A percentile compares a stretch with the other conserved stretches of the same genome.
phyloP scores from a whole-genome alignment of 1,284 basidiomycete genomes.

The Peniophora sp. region DNA sequence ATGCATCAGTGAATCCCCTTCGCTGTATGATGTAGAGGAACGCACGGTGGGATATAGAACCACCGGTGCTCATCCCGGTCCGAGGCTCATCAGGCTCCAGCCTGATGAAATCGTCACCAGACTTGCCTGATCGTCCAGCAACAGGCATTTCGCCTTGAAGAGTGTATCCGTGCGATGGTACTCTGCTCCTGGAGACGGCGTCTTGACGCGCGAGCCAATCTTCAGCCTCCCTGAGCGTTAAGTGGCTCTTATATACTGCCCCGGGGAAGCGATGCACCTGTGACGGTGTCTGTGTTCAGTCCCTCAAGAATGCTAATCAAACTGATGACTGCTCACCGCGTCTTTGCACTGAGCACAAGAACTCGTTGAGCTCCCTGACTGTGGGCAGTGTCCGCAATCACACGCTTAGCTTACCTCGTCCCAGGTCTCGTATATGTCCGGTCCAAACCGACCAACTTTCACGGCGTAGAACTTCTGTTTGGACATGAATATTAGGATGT shows the following conservation, averaged over 20 bases:
- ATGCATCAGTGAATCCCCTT: neutral
- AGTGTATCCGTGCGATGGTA: neutral
- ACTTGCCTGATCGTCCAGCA: neutral
- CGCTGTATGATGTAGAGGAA: neutral
- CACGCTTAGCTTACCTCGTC: slow-evolving; percentile 35
- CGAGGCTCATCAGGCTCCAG: neutral
- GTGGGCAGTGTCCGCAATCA: neutral
- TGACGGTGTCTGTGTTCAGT: neutral
- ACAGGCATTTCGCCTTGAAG: neutral
- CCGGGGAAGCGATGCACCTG: slow-evolving; percentile 42
- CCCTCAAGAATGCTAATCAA: neutral
- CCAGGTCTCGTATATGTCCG: slow-evolving; percentile 47
- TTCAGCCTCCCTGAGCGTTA: slow-evolving; percentile 31
- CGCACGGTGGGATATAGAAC: neutral
- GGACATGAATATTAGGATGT: too few species aligned
- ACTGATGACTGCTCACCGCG: slow-evolving; percentile 11
- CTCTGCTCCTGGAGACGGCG: neutral
- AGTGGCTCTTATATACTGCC: slow-evolving; percentile 42
- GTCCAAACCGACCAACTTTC: slow-evolving; percentile 40
- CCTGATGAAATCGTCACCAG: neutral
- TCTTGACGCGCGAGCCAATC: slow-evolving; percentile 28
- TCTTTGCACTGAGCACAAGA: slow-evolving; percentile 26
- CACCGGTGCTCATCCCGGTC: neutral
- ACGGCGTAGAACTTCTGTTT: slow-evolving; percentile 49
- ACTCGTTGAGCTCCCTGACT: neutral